phyloP scores from a whole-genome alignment of 1,284 basidiomycete genomes.

The Lentinus polychrous region DNA sequence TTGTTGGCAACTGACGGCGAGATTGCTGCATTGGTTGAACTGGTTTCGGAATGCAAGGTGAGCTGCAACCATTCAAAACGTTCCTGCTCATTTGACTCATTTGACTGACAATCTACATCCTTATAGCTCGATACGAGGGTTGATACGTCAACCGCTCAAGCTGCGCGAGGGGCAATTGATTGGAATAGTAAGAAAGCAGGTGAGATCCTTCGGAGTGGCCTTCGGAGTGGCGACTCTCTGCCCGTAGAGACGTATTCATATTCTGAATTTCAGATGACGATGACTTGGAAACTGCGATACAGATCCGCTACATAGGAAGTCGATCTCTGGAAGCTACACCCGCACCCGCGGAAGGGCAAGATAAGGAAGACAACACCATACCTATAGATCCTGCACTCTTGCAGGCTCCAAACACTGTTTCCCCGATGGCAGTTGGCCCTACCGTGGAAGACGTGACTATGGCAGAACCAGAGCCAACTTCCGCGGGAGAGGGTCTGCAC shows the following conservation, averaged over 20 bases:
- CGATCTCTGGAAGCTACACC: neutral
- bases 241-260: neutral
- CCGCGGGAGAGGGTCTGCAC: constrained; percentile 25
- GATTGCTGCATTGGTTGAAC: constrained; percentile 59
- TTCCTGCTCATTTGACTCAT: too few species aligned
- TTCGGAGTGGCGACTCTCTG: neutral
- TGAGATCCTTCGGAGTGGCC: too few species aligned
- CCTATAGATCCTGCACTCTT: too few species aligned
- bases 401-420: too few species aligned
- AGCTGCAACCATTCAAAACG: neutral
- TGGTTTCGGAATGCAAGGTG: constrained; percentile 66
- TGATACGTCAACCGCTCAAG: constrained; percentile 53
- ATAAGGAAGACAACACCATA: neutral
- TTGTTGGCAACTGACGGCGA: constrained; percentile 69
- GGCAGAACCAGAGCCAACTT: neutral
- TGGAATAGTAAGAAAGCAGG: constrained; percentile 85
- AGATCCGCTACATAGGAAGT: constrained; percentile 28
- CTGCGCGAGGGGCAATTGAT: constrained; percentile 49
- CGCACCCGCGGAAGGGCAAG: neutral
- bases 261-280: constrained; percentile 53
- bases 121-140: constrained; percentile 58
- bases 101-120: neutral
- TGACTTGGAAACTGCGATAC: constrained; percentile 63
- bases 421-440: neutral
- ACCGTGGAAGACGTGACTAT: neutral